Evolutionary conservation across 768 basidiomycete species (phyloP).

Genomic region (Pulveroboletus sp.): DNA sequence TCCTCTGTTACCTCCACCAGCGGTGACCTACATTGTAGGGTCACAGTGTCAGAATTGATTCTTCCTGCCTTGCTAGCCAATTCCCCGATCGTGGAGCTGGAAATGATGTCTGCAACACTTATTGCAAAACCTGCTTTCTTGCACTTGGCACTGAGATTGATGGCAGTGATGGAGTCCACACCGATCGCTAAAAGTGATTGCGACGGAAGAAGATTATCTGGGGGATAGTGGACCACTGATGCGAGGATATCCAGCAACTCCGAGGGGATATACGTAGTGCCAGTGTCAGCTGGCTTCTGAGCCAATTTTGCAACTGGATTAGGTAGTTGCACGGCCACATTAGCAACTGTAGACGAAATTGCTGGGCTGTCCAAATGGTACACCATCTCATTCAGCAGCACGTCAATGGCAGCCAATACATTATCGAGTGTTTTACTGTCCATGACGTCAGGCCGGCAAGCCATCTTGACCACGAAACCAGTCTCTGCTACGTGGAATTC

Average conservation of each 20-base stretch:
- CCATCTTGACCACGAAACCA: conserved; percentile 35
- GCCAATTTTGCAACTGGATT: not conserved
- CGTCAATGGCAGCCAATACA: conserved; percentile 17
- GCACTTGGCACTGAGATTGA: conserved; percentile 41
- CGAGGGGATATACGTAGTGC: conserved; percentile 3
- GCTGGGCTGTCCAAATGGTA: conserved; percentile 16
- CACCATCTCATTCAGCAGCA: conserved; percentile 19
- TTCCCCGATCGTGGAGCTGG: conserved; percentile 35
- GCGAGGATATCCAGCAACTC: conserved; percentile 8
- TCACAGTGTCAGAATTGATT: not conserved
- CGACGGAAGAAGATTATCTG: conserved; percentile 27
- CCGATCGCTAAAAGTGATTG: conserved; percentile 42
- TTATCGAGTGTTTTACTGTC: conserved; percentile 17
- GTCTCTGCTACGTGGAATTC: conserved; percentile 35
- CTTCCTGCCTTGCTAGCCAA: conserved; percentile 13
- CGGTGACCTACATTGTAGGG: not conserved
- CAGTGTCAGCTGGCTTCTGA: not conserved
- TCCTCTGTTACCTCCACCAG: conserved; percentile 5
- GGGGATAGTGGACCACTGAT: conserved; percentile 26
- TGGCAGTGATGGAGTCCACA: conserved; percentile 50
- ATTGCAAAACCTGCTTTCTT: conserved; percentile 35
- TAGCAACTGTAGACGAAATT: not conserved
- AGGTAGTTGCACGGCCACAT: not conserved
- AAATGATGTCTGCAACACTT: conserved; percentile 39
- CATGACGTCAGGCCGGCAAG: conserved; percentile 33